Conservation (phyloP, 192 early-diverging fungal species). For the Gamsiella multidivaricata region DNA sequence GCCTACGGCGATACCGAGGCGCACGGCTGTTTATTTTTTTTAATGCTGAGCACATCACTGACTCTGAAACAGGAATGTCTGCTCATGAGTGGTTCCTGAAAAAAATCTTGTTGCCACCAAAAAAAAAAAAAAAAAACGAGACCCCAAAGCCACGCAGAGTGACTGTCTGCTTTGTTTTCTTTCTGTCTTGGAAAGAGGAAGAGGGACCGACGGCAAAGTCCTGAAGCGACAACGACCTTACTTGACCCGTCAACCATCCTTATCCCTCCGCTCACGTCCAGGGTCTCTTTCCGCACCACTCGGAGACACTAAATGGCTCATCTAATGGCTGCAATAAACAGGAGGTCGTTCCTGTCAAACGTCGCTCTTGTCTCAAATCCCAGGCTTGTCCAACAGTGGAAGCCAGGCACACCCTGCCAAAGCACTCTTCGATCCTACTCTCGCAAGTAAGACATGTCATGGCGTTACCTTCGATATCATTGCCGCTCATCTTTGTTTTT, state of each 20-base stretch:
- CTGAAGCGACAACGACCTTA: too few species aligned
- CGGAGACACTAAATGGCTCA: conserved; percentile 18
- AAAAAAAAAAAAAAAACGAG: too few species aligned
- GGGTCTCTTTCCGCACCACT: too few species aligned
- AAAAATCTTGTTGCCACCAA: too few species aligned
- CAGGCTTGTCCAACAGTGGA: conserved; percentile 1
- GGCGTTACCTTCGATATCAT: neutral
- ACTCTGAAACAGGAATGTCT: too few species aligned
- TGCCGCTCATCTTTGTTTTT: neutral
- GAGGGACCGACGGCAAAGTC: neutral
- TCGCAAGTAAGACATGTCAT: conserved; percentile 15
- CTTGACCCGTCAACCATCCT: too few species aligned
- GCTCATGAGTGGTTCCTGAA: too few species aligned
- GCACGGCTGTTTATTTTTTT: too few species aligned
- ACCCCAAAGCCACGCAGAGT: too few species aligned
- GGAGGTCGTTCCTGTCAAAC: conserved; percentile 12
- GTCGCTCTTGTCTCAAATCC: neutral
- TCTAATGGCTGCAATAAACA: conserved; percentile 18
- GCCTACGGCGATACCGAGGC: too few species aligned
- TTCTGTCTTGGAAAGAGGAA: neutral
- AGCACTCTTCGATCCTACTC: conserved; percentile 24
- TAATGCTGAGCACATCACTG: too few species aligned
- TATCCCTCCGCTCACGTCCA: too few species aligned
- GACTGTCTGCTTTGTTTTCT: neutral
- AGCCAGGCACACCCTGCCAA: neutral